Evolutionary conservation across 2,329 filamentous ascomycete species (phyloP).

Genomic region (Penicillium sclerotigenum): DNA sequence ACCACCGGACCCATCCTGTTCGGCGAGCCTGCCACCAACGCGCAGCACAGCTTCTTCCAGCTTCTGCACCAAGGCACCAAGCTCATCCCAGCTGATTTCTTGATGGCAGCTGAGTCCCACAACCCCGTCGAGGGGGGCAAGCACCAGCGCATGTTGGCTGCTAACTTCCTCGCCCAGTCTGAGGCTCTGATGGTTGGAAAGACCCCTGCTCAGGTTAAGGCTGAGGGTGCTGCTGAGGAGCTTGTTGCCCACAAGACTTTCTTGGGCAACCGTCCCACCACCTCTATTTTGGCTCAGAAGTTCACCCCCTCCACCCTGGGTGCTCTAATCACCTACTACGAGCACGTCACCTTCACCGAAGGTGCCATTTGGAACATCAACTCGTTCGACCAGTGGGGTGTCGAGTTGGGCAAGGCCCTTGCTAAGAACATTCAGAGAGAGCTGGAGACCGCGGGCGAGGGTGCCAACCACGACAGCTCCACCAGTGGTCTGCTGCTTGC

Average conservation of each 20-base stretch:
- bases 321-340: constrained; percentile 96
- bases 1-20: constrained; percentile 95
- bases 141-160: constrained; percentile 70
- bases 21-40: constrained; percentile 97
- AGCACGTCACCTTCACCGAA: constrained; percentile 97
- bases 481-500: constrained; percentile 86
- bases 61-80: constrained; percentile 98
- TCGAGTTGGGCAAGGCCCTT: constrained; percentile 93
- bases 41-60: constrained; percentile 99
- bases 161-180: constrained; percentile 51
- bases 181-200: constrained; percentile 55
- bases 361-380: constrained; percentile 99
- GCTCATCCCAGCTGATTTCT: constrained; percentile 97
- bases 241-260: constrained; percentile 98
- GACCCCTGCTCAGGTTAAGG: constrained; percentile 48
- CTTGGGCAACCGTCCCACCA: constrained; percentile 94
- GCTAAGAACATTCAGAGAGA: constrained; percentile 89
- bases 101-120: constrained; percentile 92
- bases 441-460: constrained; percentile 70
- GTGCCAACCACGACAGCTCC: constrained; percentile 74
- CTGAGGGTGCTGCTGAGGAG: constrained; percentile 47
- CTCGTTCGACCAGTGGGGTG: constrained; percentile 99
- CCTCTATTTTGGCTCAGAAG: constrained; percentile 85
- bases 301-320: constrained; percentile 93
- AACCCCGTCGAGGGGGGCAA: constrained; percentile 90